Percentiles rank a stretch among this genome's conserved stretches.
Evolutionary conservation across 306 rosid species (phyloP).

Genomic region (Pueraria montana): DNA sequence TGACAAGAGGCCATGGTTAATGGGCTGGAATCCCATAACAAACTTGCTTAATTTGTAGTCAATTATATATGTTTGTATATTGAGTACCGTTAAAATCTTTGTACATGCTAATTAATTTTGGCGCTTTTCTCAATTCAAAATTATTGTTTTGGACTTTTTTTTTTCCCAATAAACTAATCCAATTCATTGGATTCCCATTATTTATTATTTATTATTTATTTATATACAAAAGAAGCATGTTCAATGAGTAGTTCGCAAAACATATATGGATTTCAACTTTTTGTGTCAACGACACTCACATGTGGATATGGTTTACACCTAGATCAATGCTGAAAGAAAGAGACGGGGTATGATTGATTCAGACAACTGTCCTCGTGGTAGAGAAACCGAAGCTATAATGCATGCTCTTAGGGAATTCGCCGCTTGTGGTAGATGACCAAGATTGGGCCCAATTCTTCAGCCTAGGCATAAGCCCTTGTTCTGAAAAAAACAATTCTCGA

Average conservation of each 20-base stretch:
- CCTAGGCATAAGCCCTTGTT: too few relatives aligned
- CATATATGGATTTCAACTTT: neutral
- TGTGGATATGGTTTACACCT: neutral
- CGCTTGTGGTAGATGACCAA: too few relatives aligned
- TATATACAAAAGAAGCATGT: neutral
- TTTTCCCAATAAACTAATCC: slow-evolving; percentile 51
- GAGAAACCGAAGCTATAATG: too few relatives aligned
- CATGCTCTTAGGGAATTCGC: too few relatives aligned
- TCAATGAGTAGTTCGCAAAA: neutral
- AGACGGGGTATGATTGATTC: neutral
- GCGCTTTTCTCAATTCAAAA: slow-evolving; percentile 48
- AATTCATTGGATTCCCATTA: slow-evolving; percentile 44
- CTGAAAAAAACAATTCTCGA: too few relatives aligned
- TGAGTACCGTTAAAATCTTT: slow-evolving; percentile 47
- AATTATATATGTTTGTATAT: slow-evolving; percentile 44
- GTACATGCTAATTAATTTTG: slow-evolving; percentile 65
- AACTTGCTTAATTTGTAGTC: slow-evolving; percentile 80
- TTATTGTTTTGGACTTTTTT: slow-evolving; percentile 44
- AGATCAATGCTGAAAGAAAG: neutral
- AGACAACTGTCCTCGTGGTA: too few relatives aligned
- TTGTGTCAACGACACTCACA: too few relatives aligned
- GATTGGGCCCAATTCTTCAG: too few relatives aligned
- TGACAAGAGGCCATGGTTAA: slow-evolving; percentile 87
- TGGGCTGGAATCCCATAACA: slow-evolving; percentile 90
- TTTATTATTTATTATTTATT: neutral